Conservation (phyloP, 495 filamentous ascomycete species). For the Penicillium roqueforti region DNA sequence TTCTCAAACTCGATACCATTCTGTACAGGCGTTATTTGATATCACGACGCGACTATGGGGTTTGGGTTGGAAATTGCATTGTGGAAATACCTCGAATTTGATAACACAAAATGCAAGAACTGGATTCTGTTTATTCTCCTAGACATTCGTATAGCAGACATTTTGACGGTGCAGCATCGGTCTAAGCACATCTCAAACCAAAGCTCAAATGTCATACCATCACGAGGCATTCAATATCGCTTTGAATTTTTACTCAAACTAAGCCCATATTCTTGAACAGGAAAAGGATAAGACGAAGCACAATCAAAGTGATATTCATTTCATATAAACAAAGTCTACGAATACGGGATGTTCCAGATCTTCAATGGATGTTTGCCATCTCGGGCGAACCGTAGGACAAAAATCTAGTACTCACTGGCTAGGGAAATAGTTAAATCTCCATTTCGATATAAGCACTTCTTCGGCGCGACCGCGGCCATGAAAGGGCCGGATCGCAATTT, state of each 20-base stretch:
- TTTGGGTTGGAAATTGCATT: conserved; percentile 1
- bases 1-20: conserved; percentile 43
- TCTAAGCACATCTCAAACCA: neutral
- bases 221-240: neutral
- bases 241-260: neutral
- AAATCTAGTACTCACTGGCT: conserved; percentile 50
- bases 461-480: conserved; percentile 94
- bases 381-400: conserved; percentile 37
- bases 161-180: neutral
- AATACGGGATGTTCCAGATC: conserved; percentile 13
- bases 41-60: conserved; percentile 6
- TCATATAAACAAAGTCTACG: neutral
- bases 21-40: conserved; percentile 34
- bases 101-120: conserved; percentile 19
- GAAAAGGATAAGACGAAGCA: neutral
- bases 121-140: neutral
- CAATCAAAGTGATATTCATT: neutral
- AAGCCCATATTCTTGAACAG: neutral
- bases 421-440: conserved; percentile 24
- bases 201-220: too few species aligned
- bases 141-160: neutral
- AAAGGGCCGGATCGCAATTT: conserved; percentile 89
- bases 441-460: conserved; percentile 63
- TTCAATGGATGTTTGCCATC: conserved; percentile 50
- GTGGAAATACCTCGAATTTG: conserved; percentile 24